Percentiles rank a stretch among this genome's conserved stretches.
phyloP scores from a whole-genome alignment of 1,284 basidiomycete species.

The Taiwanofungus camphoratus region DNA sequence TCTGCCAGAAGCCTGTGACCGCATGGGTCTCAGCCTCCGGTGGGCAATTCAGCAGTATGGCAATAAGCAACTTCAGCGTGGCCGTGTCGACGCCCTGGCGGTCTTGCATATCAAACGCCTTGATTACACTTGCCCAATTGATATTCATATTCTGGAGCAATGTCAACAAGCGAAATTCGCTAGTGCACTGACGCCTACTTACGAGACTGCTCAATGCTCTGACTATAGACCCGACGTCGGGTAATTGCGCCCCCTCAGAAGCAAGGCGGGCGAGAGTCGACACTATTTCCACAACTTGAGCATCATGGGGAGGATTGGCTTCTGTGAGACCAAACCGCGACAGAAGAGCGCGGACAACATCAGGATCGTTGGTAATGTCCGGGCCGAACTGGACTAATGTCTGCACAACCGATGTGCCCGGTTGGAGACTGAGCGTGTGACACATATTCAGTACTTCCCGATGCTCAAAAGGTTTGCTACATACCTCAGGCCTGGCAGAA shows the following conservation, averaged over 20 bases:
- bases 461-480: too few relatives aligned
- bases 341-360: slow-evolving; percentile 62
- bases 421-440: slow-evolving; percentile 48
- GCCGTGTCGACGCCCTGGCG: slow-evolving; percentile 78
- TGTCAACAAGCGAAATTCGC: slow-evolving; percentile 15
- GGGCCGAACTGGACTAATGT: slow-evolving; percentile 68
- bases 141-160: slow-evolving; percentile 49
- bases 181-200: slow-evolving; percentile 28
- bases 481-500: slow-evolving; percentile 62
- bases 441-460: too few relatives aligned
- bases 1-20: slow-evolving; percentile 75
- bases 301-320: slow-evolving; percentile 59
- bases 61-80: slow-evolving; percentile 76
- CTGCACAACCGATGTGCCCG: slow-evolving; percentile 65
- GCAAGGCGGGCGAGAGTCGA: slow-evolving; percentile 60
- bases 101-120: slow-evolving; percentile 73
- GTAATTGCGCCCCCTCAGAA: slow-evolving; percentile 61
- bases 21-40: slow-evolving; percentile 68
- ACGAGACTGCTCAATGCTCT: slow-evolving; percentile 65
- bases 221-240: slow-evolving; percentile 76
- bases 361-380: slow-evolving; percentile 69
- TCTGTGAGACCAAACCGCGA: slow-evolving; percentile 70
- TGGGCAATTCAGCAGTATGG: slow-evolving; percentile 69
- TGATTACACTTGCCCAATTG: slow-evolving; percentile 77
- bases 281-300: slow-evolving; percentile 64